Base-by-base conservation (phyloP, 2,329 filamentous ascomycete genomes). In the Cladophialophora chaetospira region DNA sequence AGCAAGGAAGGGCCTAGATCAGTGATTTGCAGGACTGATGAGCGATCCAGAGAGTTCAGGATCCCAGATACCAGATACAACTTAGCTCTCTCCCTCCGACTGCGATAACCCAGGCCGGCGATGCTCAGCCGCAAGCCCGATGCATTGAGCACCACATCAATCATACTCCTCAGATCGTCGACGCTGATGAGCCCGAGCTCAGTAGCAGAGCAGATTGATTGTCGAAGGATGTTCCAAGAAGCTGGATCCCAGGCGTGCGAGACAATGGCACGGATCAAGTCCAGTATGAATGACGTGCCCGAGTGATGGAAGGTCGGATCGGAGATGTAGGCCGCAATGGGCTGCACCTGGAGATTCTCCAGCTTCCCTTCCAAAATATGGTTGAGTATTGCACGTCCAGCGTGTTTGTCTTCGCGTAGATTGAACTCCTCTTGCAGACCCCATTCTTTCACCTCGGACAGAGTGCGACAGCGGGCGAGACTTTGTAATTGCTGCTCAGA, bases 291-390 rank as follows among this genome's bases (percentile, higher is more conserved):
- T 26, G 61, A 61, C 33, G 59, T 53, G 5, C 61, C 63, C 1
- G 59, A 31, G 19, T 59, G 59, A 47, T 66, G 62, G 40, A 63
- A 61, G 10, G 25, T 49, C 9, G 64, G 64, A 28, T 65, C 64
- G 26, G 52, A 48, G 9, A 66, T 53, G 45, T 60, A 63, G 9
- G 55, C 45, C 13, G 58, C 54, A 25, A 65, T 54, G 21, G 63
- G 55, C 10, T 51, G 29, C 10, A 26, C 53, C n/a, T 29, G 6
- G 29, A 52, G 58, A 2, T 60, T 28, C 19, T 4, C 9, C 42
- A 15, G 9, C 6, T 44, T 15, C 6, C 10, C 13, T 28, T 48
- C 33, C n/a, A 61, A 28, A 17, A 66, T 52, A 40, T 63, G 58
- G 35, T 11, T 29, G 1, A 55, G 49, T 17, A 62, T 55, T 15